A percentile compares a stretch with the other conserved stretches of the same genome.
These are phyloP conservation scores for Talinum fruticosum DNA, from an alignment of 148 eudicot genomes.

Conservation along the genomic window DNA sequence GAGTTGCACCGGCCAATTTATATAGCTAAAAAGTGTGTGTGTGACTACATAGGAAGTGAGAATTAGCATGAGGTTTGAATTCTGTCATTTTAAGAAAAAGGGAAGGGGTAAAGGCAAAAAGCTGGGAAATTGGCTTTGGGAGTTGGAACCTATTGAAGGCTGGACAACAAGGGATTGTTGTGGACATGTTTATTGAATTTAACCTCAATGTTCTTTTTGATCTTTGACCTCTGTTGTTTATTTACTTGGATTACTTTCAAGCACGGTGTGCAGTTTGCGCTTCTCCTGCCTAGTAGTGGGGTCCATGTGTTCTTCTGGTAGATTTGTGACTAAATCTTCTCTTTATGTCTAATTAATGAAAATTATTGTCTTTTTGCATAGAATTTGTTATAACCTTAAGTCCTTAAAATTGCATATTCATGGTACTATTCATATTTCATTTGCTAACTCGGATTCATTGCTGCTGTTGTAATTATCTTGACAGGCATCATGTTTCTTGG, in stretches of 20 bases:
- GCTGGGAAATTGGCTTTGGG: neutral
- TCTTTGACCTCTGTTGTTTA: neutral
- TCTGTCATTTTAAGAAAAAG: neutral
- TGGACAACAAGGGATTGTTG: neutral
- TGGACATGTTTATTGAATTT: neutral
- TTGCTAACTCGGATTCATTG: conserved; percentile 47
- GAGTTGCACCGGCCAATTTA: neutral
- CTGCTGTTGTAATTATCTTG: conserved; percentile 52
- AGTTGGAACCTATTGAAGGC: neutral
- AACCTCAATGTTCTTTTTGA: neutral
- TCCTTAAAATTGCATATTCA: neutral
- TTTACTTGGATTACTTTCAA: neutral
- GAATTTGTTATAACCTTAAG: neutral
- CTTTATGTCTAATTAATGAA: neutral
- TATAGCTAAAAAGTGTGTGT: neutral
- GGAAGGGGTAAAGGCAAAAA: neutral
- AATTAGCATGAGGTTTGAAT: neutral
- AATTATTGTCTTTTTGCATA: neutral
- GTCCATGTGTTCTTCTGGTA: conserved; percentile 10
- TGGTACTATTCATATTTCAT: conserved; percentile 12
- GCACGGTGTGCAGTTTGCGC: conserved; percentile 15
- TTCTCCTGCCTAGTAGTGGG: conserved; percentile 20
- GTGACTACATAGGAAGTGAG: neutral
- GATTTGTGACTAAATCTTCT: conserved; percentile 7
- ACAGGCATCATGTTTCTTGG: conserved; percentile 90